phyloP scores from a whole-genome alignment of 23 red algal genomes.

The Gracilaria domingensis region DNA sequence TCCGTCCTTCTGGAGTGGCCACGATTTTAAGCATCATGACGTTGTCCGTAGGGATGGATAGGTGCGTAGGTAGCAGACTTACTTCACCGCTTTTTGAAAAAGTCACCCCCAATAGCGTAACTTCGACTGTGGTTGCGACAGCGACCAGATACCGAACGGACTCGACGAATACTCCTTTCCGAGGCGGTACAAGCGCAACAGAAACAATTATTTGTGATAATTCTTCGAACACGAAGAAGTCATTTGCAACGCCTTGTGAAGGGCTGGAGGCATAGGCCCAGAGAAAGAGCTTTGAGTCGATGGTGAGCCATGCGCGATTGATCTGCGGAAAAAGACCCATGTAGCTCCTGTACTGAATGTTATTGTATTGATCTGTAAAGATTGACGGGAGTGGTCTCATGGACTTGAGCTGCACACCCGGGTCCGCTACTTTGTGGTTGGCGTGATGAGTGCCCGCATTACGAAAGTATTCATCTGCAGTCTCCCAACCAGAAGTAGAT shows the following conservation, averaged over 20 bases:
- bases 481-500: constrained; percentile 60
- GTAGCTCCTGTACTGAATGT: constrained; percentile 80
- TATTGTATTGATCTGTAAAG: constrained; percentile 76
- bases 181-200: constrained; percentile 78
- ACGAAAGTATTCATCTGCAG: constrained; percentile 40
- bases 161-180: constrained; percentile 84
- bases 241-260: constrained; percentile 39
- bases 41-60: constrained; percentile 85
- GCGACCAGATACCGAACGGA: constrained; percentile 79
- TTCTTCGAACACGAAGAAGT: constrained; percentile 87
- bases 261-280: constrained; percentile 79
- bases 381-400: constrained; percentile 68
- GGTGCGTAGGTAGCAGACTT: constrained; percentile 73
- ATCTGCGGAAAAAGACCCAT: constrained; percentile 93
- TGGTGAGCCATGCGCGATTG: constrained; percentile 86
- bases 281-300: constrained; percentile 88
- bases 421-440: constrained; percentile 39
- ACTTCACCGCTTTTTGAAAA: constrained; percentile 61
- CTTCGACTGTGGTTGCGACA: constrained; percentile 83
- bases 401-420: constrained; percentile 28
- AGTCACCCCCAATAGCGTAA: constrained; percentile 80
- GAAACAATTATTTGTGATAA: constrained; percentile 86
- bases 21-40: constrained; percentile 85
- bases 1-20: constrained; percentile 72
- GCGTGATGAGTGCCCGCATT: neutral